Conservation (phyloP, 2,329 filamentous ascomycete species). For the Botrytis fabae region DNA sequence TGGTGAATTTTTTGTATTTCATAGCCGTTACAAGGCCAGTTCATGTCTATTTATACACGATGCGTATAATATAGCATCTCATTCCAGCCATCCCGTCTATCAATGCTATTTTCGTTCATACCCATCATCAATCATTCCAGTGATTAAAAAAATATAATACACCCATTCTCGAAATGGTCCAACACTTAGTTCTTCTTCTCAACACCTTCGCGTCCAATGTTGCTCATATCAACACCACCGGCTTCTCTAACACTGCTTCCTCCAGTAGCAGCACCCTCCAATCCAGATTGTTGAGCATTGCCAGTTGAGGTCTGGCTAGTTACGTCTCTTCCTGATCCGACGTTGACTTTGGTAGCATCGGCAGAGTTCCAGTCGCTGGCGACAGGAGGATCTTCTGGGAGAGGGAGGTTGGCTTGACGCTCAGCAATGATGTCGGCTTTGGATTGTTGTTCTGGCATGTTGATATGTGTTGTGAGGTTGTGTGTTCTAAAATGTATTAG, state of each 20-base stretch:
- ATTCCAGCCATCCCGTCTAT: not conserved
- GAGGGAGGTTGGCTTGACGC: slow-evolving; percentile 70
- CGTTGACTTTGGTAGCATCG: slow-evolving; percentile 67
- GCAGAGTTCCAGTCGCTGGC: slow-evolving; percentile 77
- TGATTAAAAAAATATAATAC: slow-evolving; percentile 2
- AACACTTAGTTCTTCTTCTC: slow-evolving; percentile 45
- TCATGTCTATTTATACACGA: not conserved
- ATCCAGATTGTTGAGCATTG: slow-evolving; percentile 50
- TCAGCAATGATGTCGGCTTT: slow-evolving; percentile 68
- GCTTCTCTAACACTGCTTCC: slow-evolving; percentile 51
- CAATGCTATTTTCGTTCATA: slow-evolving; percentile 3
- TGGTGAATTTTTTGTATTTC: not conserved
- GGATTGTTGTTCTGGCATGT: slow-evolving; percentile 42
- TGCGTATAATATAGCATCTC: slow-evolving; percentile 1
- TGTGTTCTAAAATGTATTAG: slow-evolving; percentile 8
- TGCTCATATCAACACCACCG: slow-evolving; percentile 55
- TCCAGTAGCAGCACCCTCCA: slow-evolving; percentile 61
- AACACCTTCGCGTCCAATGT: slow-evolving; percentile 62
- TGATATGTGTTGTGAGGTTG: slow-evolving; percentile 13
- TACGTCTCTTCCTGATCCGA: slow-evolving; percentile 54
- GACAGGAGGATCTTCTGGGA: slow-evolving; percentile 75
- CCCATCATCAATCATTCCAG: slow-evolving; percentile 9
- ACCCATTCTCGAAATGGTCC: not conserved
- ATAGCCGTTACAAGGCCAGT: no score
- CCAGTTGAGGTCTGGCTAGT: slow-evolving; percentile 48